These are phyloP conservation scores for Xanthoceras sorbifolium DNA, from an alignment of 345 rosid species.

Conservation along the genomic window DNA sequence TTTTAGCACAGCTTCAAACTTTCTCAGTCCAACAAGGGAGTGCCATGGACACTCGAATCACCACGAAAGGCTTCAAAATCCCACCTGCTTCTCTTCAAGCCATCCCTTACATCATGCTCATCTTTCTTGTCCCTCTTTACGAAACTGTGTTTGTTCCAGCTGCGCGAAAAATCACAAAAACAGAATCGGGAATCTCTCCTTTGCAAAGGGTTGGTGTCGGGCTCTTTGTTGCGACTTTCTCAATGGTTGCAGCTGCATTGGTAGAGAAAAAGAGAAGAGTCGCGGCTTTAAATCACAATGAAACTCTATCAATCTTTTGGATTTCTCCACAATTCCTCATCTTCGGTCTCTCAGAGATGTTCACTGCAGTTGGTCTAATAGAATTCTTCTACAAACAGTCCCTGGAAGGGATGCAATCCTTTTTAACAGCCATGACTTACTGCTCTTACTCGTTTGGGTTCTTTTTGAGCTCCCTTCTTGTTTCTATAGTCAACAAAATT, in stretches of 20 bases:
- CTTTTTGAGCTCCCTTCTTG: conserved; percentile 63
- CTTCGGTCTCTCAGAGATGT: conserved; percentile 69
- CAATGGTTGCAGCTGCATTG: conserved; percentile 65
- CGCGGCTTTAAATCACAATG: conserved; percentile 21
- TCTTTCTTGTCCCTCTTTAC: conserved; percentile 55
- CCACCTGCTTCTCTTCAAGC: conserved; percentile 67
- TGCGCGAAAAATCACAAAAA: conserved; percentile 41
- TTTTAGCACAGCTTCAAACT: conserved; percentile 70
- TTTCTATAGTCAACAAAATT: conserved; percentile 54
- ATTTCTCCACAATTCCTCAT: conserved; percentile 64
- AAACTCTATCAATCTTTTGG: conserved; percentile 60
- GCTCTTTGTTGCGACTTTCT: conserved; percentile 54
- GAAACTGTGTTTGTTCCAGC: conserved; percentile 46
- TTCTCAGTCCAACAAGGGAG: conserved; percentile 68
- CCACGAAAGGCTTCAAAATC: conserved; percentile 37
- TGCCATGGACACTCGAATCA: conserved; percentile 51
- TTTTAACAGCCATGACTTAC: conserved; percentile 65
- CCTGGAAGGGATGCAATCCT: conserved; percentile 59
- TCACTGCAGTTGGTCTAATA: conserved; percentile 65
- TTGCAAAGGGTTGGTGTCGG: conserved; percentile 62
- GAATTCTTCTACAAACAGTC: conserved; percentile 81
- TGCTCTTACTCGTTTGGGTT: conserved; percentile 71
- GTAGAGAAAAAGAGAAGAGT: conserved; percentile 53
- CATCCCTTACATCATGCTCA: conserved; percentile 55
- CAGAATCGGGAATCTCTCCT: conserved; percentile 52